Conservation (phyloP, 1,284 basidiomycete genomes). For the Boletus coffeatus region DNA sequence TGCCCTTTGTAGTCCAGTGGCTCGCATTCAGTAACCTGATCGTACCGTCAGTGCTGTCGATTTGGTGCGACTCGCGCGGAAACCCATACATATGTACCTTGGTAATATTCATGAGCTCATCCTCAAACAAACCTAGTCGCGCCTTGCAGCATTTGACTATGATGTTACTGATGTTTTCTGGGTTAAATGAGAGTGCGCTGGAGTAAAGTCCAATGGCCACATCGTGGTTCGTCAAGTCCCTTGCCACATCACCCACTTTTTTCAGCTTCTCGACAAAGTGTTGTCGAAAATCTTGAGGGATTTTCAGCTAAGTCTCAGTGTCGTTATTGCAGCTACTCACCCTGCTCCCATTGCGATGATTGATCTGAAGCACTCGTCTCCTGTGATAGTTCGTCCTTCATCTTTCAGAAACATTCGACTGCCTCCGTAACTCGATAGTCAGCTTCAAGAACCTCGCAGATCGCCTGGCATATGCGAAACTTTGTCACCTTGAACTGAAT, state of each 20-base stretch:
- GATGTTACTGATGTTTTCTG: too few species aligned
- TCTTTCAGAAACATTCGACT: background rate
- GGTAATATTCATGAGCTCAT: too few species aligned
- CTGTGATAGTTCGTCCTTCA: background rate
- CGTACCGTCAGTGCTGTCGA: too few species aligned
- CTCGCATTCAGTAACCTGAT: too few species aligned
- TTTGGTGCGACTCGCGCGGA: too few species aligned
- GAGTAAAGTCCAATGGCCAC: background rate
- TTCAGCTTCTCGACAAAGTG: background rate
- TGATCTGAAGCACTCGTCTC: background rate
- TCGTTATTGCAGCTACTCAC: background rate
- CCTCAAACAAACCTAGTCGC: too few species aligned
- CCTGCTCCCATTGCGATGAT: background rate
- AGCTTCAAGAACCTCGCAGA: background rate
- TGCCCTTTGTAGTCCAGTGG: too few species aligned
- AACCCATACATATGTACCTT: too few species aligned
- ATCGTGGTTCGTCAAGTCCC: background rate
- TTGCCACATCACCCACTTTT: background rate
- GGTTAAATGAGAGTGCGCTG: too few species aligned
- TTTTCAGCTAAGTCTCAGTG: background rate
- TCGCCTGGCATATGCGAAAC: background rate
- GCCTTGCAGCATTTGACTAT: too few species aligned
- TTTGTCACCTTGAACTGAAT: background rate
- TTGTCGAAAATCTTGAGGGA: background rate
- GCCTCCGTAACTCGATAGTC: background rate